These are phyloP conservation scores for Cladosporium sp. DNA, from an alignment of 2,329 filamentous ascomycete species.

Conservation along the genomic window DNA sequence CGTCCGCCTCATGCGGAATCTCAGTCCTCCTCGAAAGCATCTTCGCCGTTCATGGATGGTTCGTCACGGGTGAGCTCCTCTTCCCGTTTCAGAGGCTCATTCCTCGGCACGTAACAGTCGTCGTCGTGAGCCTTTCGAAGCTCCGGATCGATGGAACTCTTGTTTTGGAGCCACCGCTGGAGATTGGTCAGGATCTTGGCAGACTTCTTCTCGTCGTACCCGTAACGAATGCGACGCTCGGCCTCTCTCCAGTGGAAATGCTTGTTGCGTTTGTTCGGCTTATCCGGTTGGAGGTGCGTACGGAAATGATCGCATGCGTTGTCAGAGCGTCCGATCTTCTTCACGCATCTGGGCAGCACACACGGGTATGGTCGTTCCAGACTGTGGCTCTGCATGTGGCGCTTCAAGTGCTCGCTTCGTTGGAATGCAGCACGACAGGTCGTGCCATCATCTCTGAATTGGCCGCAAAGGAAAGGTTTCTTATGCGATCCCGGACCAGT, in stretches of 20 bases:
- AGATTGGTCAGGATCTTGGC: slow-evolving; percentile 21
- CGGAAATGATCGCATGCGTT: slow-evolving; percentile 30
- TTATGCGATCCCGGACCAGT: background rate
- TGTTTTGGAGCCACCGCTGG: slow-evolving; percentile 14
- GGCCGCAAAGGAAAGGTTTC: slow-evolving; percentile 21
- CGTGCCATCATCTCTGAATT: slow-evolving; percentile 12
- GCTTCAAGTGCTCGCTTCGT: slow-evolving; percentile 31
- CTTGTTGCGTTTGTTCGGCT: slow-evolving; percentile 24
- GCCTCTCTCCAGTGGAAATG: slow-evolving; percentile 18
- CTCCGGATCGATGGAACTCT: background rate
- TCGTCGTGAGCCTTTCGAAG: slow-evolving; percentile 4
- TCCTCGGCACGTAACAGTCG: background rate
- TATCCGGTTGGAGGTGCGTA: slow-evolving; percentile 22
- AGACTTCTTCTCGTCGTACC: slow-evolving; percentile 12
- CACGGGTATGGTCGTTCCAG: slow-evolving; percentile 20
- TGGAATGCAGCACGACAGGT: slow-evolving; percentile 17
- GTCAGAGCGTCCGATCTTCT: slow-evolving; percentile 25
- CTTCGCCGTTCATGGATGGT: no score
- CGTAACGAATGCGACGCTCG: slow-evolving; percentile 9
- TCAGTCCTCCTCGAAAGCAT: background rate
- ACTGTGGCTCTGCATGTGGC: slow-evolving; percentile 24
- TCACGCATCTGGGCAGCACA: slow-evolving; percentile 20
- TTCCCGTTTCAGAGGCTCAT: no score
- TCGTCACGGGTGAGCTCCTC: no score
- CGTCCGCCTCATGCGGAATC: background rate